Percentiles rank a stretch among this genome's conserved stretches.
These are phyloP conservation scores for Thymus mandschuricus DNA, from an alignment of 257 asterid species.

Conservation along the genomic window DNA sequence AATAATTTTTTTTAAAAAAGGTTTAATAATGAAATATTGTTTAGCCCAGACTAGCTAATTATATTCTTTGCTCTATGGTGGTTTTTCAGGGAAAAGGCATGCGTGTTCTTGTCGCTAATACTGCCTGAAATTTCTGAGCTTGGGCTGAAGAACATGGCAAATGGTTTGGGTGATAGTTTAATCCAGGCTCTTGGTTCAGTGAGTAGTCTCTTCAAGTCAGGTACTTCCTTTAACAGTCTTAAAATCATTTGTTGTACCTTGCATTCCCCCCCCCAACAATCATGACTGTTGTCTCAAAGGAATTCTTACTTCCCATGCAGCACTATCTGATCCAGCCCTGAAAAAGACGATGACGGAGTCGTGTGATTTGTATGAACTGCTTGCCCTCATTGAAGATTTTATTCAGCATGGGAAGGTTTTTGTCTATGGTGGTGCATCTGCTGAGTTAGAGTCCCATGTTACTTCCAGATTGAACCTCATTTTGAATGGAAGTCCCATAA, in stretches of 20 bases:
- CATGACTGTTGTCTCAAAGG: conserved; percentile 4
- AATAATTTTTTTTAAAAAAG: background rate
- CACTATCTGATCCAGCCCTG: conserved; percentile 51
- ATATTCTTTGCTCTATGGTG: conserved; percentile 28
- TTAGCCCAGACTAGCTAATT: conserved; percentile 21
- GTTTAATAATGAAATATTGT: too few relatives aligned
- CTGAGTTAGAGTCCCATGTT: conserved; percentile 32
- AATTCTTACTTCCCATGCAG: conserved; percentile 50
- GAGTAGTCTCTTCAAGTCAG: conserved; percentile 50
- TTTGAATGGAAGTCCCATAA: conserved; percentile 42
- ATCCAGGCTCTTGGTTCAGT: conserved; percentile 48
- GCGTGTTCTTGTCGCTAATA: conserved; percentile 61
- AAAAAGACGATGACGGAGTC: conserved; percentile 56
- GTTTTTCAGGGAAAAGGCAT: conserved; percentile 74
- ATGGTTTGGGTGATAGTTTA: conserved; percentile 37
- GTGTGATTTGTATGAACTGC: conserved; percentile 57
- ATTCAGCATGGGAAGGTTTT: conserved; percentile 57
- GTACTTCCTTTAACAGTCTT: conserved; percentile 38
- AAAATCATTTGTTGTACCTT: conserved; percentile 4
- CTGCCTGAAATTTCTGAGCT: conserved; percentile 57
- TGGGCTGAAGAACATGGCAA: conserved; percentile 36
- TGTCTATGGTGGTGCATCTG: conserved; percentile 42
- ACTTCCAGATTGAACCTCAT: conserved; percentile 44
- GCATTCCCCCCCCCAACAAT: background rate
- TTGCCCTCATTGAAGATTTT: conserved; percentile 67